Conservation (phyloP, 805 yeast genomes). For the Wickerhamiella domercqiae region DNA sequence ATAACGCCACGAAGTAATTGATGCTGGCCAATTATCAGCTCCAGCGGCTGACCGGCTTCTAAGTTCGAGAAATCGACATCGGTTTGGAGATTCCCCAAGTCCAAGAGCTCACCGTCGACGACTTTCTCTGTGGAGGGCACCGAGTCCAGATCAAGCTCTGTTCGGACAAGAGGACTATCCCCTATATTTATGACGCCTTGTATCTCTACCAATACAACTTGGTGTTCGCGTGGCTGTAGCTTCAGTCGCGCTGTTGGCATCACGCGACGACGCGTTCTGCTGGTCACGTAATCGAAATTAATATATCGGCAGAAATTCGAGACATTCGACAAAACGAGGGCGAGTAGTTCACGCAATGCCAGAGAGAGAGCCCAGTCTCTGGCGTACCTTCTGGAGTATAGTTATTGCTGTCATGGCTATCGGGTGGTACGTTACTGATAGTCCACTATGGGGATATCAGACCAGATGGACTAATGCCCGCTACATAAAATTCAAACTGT, state of each 20-base stretch:
- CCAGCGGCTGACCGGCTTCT: slow-evolving; percentile 4
- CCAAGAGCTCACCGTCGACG: not conserved
- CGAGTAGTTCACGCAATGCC: no score
- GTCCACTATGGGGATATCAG: slow-evolving; percentile 45
- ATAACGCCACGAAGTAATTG: slow-evolving; percentile 14
- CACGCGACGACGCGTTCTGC: not conserved
- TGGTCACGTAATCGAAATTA: no score
- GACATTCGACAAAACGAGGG: no score
- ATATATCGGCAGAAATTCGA: no score
- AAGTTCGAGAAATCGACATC: slow-evolving; percentile 1
- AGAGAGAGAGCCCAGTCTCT: slow-evolving; percentile 7
- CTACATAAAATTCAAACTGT: slow-evolving; percentile 25
- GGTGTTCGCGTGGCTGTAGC: not conserved
- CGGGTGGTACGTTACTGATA: slow-evolving; percentile 31
- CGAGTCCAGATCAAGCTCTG: slow-evolving; percentile 12
- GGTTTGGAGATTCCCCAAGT: not conserved
- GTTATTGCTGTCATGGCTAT: slow-evolving; percentile 3
- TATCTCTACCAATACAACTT: slow-evolving; percentile 11
- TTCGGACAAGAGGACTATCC: slow-evolving; percentile 9
- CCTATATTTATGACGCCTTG: slow-evolving; percentile 15
- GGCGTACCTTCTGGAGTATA: slow-evolving; percentile 10
- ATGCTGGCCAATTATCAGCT: slow-evolving; percentile 10
- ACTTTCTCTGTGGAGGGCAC: not conserved
- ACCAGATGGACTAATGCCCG: slow-evolving; percentile 34
- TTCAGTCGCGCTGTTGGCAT: slow-evolving; percentile 8